Percentiles rank a stretch among this genome's conserved stretches.
These are phyloP conservation scores for Ceratobasidium sp. DNA, from an alignment of 1,284 basidiomycete genomes.

Conservation along the genomic window DNA sequence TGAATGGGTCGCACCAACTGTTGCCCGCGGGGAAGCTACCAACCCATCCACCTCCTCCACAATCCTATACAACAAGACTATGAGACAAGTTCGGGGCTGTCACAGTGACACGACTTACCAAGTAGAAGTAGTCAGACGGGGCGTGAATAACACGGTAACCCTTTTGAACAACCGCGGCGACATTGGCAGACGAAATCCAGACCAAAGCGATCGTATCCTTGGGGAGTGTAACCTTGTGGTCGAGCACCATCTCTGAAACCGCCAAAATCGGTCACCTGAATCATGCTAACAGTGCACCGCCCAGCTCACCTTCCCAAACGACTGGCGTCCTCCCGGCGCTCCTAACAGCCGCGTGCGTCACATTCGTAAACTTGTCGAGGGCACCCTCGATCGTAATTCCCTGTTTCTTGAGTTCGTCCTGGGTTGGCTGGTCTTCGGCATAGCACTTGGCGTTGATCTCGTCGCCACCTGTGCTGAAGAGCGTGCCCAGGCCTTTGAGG, in stretches of 20 bases:
- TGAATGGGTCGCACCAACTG: slow-evolving; percentile 79
- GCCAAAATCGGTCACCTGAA: slow-evolving; percentile 12
- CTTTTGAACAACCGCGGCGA: slow-evolving; percentile 66
- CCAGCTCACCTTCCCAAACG: slow-evolving; percentile 72
- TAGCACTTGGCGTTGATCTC: slow-evolving; percentile 82
- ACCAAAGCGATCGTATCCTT: slow-evolving; percentile 78
- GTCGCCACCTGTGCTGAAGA: slow-evolving; percentile 85
- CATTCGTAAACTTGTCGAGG: slow-evolving; percentile 68
- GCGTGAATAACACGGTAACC: slow-evolving; percentile 74
- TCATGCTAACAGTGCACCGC: slow-evolving; percentile 53
- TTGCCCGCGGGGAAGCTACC: slow-evolving; percentile 65
- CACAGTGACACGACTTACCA: slow-evolving; percentile 58
- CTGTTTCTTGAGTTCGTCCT: slow-evolving; percentile 61
- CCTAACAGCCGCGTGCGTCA: slow-evolving; percentile 62
- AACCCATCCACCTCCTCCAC: slow-evolving; percentile 83
- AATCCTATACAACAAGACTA: slow-evolving; percentile 63
- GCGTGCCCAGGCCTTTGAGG: slow-evolving; percentile 64
- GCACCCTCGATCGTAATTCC: slow-evolving; percentile 71
- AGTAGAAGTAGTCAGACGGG: slow-evolving; percentile 79
- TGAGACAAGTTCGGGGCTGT: slow-evolving; percentile 4
- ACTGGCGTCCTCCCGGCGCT: slow-evolving; percentile 66
- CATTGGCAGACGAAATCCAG: slow-evolving; percentile 76
- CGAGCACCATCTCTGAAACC: slow-evolving; percentile 71
- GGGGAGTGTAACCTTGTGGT: slow-evolving; percentile 68
- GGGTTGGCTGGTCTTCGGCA: slow-evolving; percentile 67